Evolutionary conservation across 73 alveolate genomes (phyloP).

Genomic region (Effrenium voratum): DNA sequence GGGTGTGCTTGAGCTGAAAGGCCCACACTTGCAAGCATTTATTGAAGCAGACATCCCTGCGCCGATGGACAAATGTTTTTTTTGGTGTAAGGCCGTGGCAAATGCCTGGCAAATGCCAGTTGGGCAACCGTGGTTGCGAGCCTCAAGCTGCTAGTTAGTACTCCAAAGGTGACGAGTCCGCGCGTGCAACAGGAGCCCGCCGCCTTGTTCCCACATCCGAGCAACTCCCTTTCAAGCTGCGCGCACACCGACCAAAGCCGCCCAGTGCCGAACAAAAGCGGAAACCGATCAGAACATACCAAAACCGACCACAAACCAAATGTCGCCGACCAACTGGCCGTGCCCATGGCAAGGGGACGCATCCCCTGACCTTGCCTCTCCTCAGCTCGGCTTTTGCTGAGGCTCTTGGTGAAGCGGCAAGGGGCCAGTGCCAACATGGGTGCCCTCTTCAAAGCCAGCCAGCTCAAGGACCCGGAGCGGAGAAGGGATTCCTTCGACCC

Average conservation of each 20-base stretch:
- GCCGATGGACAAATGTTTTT: too few species aligned
- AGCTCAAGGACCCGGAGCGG: conserved; percentile 45
- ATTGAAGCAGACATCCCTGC: neutral
- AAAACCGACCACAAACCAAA: neutral
- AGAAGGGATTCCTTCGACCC: too few species aligned
- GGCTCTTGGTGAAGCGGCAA: conserved; percentile 93
- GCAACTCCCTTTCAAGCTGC: neutral
- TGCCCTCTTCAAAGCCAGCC: conserved; percentile 69
- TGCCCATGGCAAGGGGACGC: neutral
- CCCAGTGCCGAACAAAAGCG: neutral
- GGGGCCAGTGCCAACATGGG: conserved; percentile 91
- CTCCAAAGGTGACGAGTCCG: too few species aligned
- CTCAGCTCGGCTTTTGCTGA: neutral
- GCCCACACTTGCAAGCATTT: neutral
- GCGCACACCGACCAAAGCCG: neutral
- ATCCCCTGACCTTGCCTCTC: neutral
- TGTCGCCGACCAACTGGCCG: neutral
- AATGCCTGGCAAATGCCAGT: too few species aligned
- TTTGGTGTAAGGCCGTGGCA: too few species aligned
- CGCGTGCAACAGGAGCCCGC: too few species aligned
- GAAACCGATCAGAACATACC: neutral
- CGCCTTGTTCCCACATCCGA: too few species aligned
- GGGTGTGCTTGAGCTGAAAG: neutral
- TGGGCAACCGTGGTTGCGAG: neutral
- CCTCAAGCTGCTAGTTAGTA: too few species aligned